Evolutionary conservation across 257 asterid genomes (phyloP).

Genomic region (Eustoma russellianum): DNA sequence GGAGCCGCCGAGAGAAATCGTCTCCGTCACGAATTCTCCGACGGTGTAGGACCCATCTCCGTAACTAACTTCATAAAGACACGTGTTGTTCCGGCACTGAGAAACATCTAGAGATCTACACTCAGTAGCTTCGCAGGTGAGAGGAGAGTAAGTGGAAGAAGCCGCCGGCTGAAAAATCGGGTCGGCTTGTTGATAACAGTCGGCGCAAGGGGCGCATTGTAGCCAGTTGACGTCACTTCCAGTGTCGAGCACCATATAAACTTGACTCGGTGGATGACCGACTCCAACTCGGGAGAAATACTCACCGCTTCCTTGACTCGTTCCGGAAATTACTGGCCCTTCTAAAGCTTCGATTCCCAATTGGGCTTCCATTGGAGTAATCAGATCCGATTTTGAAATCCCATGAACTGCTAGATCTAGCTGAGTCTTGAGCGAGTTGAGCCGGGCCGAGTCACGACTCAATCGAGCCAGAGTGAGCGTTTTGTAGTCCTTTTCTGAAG

Average conservation of each 20-base stretch:
- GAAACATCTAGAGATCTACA: constrained; percentile 83
- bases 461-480: constrained; percentile 54
- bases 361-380: constrained; percentile 40
- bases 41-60: constrained; percentile 97
- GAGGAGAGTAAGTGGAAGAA: constrained; percentile 54
- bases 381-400: constrained; percentile 48
- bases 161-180: constrained; percentile 77
- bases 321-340: constrained; percentile 71
- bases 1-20: constrained; percentile 51
- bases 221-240: constrained; percentile 96
- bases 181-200: constrained; percentile 94
- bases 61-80: constrained; percentile 81
- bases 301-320: constrained; percentile 98
- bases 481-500: constrained; percentile 40
- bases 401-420: constrained; percentile 59
- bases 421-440: constrained; percentile 56
- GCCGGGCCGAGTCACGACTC: constrained; percentile 72
- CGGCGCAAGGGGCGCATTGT: constrained; percentile 91
- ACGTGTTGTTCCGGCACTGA: constrained; percentile 55
- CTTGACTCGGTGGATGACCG: constrained; percentile 62
- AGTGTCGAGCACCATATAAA: constrained; percentile 81
- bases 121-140: constrained; percentile 61
- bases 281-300: constrained; percentile 79
- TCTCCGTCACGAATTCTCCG: constrained; percentile 79
- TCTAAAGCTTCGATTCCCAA: constrained; percentile 44